These are phyloP conservation scores for Cytospora schulzeri DNA, from an alignment of 2,329 filamentous ascomycete genomes.

Conservation along the genomic window DNA sequence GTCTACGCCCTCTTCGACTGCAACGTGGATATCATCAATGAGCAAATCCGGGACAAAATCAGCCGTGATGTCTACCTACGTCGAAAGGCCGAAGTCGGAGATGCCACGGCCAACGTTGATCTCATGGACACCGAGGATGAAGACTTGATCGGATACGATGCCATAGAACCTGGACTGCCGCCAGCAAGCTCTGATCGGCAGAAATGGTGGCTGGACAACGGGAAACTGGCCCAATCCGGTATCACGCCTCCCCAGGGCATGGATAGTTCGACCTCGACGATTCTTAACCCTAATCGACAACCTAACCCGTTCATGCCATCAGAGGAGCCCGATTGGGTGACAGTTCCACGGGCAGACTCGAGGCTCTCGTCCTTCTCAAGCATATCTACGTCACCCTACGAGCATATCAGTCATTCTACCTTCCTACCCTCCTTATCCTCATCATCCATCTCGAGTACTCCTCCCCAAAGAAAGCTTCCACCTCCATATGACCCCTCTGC, in stretches of 20 bases:
- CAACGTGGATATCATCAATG: constrained; percentile 77
- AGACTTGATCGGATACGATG: constrained; percentile 78
- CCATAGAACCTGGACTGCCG: constrained; percentile 76
- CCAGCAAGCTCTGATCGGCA: constrained; percentile 68
- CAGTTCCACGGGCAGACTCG: constrained; percentile 57
- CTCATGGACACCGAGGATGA: constrained; percentile 71
- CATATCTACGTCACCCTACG: constrained; percentile 62
- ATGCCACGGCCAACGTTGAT: constrained; percentile 58
- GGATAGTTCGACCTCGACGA: constrained; percentile 52
- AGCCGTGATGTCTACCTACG: constrained; percentile 75
- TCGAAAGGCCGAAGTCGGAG: constrained; percentile 66
- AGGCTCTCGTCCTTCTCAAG: constrained; percentile 57
- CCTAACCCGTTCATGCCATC: constrained; percentile 80
- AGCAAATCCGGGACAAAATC: constrained; percentile 70
- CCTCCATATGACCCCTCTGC: constrained; percentile 51
- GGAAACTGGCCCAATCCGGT: constrained; percentile 73
- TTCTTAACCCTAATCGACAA: constrained; percentile 72
- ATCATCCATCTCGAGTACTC: constrained; percentile 48
- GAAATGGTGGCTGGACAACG: constrained; percentile 72
- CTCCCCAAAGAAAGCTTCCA: constrained; percentile 52
- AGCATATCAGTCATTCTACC: constrained; percentile 56
- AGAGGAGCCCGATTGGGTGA: constrained; percentile 84
- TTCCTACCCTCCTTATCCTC: constrained; percentile 47
- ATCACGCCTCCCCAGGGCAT: constrained; percentile 62
- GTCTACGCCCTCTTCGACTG: constrained; percentile 91